Percentiles rank a stretch among this genome's conserved stretches.
Conservation (phyloP, 225 moss, liverwort and hornwort genomes). For the Straminergon stramineum region DNA sequence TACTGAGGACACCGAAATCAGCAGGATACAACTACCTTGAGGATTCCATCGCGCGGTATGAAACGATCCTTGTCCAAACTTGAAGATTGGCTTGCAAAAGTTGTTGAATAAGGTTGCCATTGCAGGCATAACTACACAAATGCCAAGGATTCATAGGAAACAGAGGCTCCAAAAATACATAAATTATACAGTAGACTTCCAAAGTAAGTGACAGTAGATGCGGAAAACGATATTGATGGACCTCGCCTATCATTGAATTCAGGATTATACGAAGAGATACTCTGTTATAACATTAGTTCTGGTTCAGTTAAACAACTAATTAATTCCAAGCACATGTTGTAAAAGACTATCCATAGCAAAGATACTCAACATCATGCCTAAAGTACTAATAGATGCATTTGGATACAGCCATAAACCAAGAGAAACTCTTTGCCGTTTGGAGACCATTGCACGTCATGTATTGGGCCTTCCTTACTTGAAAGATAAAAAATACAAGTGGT, state of each 20-base stretch:
- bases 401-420: conserved; percentile 97
- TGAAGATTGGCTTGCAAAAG: conserved; percentile 71
- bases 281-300: not conserved
- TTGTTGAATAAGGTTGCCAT: conserved; percentile 71
- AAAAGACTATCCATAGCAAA: not conserved
- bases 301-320: not conserved
- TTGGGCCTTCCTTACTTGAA: conserved; percentile 85
- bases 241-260: not conserved
- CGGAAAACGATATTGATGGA: not conserved
- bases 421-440: conserved; percentile 90
- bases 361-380: not conserved
- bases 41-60: conserved; percentile 92
- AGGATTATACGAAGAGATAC: not conserved
- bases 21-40: conserved; percentile 66
- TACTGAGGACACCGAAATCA: not conserved
- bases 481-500: not conserved
- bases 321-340: not conserved
- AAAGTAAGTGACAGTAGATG: not conserved
- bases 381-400: not conserved
- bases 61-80: conserved; percentile 83
- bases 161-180: not conserved
- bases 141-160: conserved; percentile 31
- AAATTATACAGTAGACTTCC: not conserved
- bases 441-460: conserved; percentile 95
- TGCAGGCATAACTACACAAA: conserved; percentile 78